These are phyloP conservation scores for Amylocystis lapponica DNA, from an alignment of 768 basidiomycete species.

Conservation along the genomic window DNA sequence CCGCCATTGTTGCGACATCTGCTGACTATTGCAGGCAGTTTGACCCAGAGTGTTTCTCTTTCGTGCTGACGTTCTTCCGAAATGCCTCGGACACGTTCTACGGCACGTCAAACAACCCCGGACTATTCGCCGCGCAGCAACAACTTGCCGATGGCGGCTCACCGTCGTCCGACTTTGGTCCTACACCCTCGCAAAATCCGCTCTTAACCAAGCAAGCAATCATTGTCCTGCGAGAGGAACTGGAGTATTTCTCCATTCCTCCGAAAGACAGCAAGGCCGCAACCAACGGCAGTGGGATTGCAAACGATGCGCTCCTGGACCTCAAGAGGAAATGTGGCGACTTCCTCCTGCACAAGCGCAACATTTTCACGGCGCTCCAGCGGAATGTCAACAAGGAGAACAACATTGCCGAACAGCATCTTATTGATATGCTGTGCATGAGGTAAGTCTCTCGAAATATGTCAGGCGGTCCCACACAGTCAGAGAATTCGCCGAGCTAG, in stretches of 20 bases:
- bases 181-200: conserved; percentile 78
- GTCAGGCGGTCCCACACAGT: background rate
- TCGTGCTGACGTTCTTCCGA: conserved; percentile 88
- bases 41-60: conserved; percentile 95
- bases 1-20: background rate
- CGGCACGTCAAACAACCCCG: conserved; percentile 68
- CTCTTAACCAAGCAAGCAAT: conserved; percentile 95
- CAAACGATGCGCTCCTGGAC: conserved; percentile 70
- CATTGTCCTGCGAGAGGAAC: conserved; percentile 94
- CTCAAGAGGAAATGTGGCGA: conserved; percentile 85
- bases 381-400: conserved; percentile 99
- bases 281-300: conserved; percentile 75
- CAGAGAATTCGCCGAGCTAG: no score
- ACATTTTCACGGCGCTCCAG: conserved; percentile 96
- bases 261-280: conserved; percentile 54
- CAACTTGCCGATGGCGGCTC: conserved; percentile 68
- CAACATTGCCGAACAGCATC: conserved; percentile 96
- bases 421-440: conserved; percentile 99
- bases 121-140: conserved; percentile 74
- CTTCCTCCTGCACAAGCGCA: conserved; percentile 81
- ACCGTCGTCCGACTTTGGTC: conserved; percentile 51
- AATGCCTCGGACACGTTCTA: conserved; percentile 88
- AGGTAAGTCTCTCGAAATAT: conserved; percentile 49
- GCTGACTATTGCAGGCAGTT: conserved; percentile 50
- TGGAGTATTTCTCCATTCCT: conserved; percentile 97